Percentiles rank a stretch among this genome's conserved stretches.
phyloP scores from a whole-genome alignment of 306 rosid species.

The Oemleria cerasiformis region DNA sequence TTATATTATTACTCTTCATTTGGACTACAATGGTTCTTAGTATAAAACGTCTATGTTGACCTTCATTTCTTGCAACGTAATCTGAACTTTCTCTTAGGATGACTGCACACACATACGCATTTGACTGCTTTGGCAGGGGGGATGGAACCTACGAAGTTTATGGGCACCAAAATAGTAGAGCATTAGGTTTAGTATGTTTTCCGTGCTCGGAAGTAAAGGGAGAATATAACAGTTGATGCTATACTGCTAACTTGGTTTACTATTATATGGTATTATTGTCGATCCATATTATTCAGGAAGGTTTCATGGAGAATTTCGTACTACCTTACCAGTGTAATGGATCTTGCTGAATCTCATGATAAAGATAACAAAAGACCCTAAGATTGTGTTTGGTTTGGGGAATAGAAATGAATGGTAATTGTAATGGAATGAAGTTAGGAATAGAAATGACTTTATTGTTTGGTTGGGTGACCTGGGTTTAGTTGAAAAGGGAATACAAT shows the following conservation, averaged over 20 bases:
- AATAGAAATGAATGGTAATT: too few relatives aligned
- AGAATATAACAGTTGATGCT: neutral
- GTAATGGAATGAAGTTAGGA: too few relatives aligned
- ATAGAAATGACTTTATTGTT: too few relatives aligned
- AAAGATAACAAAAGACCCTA: neutral
- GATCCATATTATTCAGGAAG: neutral
- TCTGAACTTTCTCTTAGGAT: neutral
- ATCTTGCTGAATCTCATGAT: neutral
- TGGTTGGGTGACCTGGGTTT: too few relatives aligned
- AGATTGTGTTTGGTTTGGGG: neutral
- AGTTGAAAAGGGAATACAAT: too few relatives aligned
- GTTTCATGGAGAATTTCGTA: neutral
- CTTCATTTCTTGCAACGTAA: neutral
- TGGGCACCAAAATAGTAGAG: neutral
- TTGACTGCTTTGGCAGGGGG: conserved; percentile 8
- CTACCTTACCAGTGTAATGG: neutral
- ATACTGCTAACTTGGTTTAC: neutral
- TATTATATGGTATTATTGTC: neutral
- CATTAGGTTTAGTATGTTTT: neutral
- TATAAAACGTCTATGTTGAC: neutral
- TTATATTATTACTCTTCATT: neutral
- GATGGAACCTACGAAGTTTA: neutral
- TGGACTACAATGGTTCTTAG: neutral
- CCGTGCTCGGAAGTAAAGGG: neutral
- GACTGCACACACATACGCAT: neutral